A percentile compares a stretch with the other conserved stretches of the same genome.
Conservation (phyloP, 2,329 filamentous ascomycete genomes). For the Aspergillus floridensis region DNA sequence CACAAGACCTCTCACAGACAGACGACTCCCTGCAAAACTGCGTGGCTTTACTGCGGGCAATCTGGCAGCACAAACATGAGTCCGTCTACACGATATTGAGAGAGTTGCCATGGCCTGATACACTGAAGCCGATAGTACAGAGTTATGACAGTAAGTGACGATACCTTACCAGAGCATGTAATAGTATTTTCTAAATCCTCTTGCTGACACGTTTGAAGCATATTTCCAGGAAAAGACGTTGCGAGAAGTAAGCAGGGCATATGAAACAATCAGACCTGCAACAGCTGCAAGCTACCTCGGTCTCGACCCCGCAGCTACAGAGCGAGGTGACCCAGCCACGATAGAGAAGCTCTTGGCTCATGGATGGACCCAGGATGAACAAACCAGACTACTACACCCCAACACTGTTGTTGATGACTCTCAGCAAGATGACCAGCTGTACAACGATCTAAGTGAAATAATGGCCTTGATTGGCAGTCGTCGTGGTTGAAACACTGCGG, state of each 20-base stretch:
- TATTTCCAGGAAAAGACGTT: conserved; percentile 41
- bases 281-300: conserved; percentile 38
- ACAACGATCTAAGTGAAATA: conserved; percentile 32
- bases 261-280: conserved; percentile 39
- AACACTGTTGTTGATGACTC: conserved; percentile 25
- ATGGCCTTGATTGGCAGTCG: conserved; percentile 34
- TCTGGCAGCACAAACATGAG: conserved; percentile 39
- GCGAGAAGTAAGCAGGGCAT: conserved; percentile 38
- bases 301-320: conserved; percentile 27
- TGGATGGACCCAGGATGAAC: conserved; percentile 40
- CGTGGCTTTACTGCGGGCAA: conserved; percentile 35
- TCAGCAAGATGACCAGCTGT: conserved; percentile 15
- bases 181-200: neutral
- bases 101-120: conserved; percentile 34
- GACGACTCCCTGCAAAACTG: conserved; percentile 37
- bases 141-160: conserved; percentile 36
- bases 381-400: conserved; percentile 35
- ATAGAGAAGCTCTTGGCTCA: conserved; percentile 34
- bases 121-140: conserved; percentile 30
- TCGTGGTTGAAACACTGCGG: conserved; percentile 19
- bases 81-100: conserved; percentile 38
- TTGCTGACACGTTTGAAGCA: conserved; percentile 20
- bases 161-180: neutral
- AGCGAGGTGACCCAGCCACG: conserved; percentile 27
- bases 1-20: conserved; percentile 26